These are phyloP conservation scores for Neurospora intermedia DNA, from an alignment of 495 filamentous ascomycete species.

Conservation along the genomic window DNA sequence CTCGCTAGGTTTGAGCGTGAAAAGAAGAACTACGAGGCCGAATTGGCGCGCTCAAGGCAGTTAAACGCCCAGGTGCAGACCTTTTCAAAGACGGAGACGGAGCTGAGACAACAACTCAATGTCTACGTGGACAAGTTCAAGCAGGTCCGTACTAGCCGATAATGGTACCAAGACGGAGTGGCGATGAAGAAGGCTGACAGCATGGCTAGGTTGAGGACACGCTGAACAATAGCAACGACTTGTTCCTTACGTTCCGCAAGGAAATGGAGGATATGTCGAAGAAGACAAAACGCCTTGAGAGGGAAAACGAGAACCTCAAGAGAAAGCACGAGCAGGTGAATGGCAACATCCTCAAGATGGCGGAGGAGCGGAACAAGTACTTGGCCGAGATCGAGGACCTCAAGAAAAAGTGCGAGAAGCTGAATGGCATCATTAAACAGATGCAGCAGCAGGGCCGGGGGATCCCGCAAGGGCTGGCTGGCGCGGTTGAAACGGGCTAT, in stretches of 20 bases:
- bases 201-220: conserved; percentile 90
- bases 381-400: conserved; percentile 70
- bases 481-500: conserved; percentile 43
- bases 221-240: conserved; percentile 95
- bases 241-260: conserved; percentile 95
- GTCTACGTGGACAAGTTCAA: conserved; percentile 99
- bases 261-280: conserved; percentile 99
- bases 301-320: conserved; percentile 85
- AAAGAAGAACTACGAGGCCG: conserved; percentile 73
- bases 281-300: conserved; percentile 95
- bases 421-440: conserved; percentile 83
- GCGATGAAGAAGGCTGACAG: conserved; percentile 1
- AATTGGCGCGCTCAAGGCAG: conserved; percentile 65
- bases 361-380: conserved; percentile 79
- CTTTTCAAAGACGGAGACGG: conserved; percentile 90
- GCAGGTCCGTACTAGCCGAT: conserved; percentile 57
- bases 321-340: conserved; percentile 91
- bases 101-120: conserved; percentile 88
- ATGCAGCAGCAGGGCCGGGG: conserved; percentile 89
- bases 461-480: conserved; percentile 45
- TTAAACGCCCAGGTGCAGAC: conserved; percentile 87
- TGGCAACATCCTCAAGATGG: conserved; percentile 95
- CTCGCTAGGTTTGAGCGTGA: conserved; percentile 79
- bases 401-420: conserved; percentile 81
- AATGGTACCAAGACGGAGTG: not conserved